Conservation (phyloP, 2,329 filamentous ascomycete species). For the Kalmusia sp. region DNA sequence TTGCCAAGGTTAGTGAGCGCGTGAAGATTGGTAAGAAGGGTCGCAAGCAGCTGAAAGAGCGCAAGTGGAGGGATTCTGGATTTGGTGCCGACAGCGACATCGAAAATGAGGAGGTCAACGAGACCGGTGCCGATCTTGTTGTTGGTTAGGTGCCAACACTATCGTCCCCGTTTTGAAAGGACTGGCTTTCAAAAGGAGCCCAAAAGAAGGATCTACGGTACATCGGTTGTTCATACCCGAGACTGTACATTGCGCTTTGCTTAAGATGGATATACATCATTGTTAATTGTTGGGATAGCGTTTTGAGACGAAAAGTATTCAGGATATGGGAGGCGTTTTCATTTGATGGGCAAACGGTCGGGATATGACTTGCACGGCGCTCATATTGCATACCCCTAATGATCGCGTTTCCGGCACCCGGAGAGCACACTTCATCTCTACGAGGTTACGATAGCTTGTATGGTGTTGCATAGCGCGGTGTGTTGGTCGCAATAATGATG, state of each 20-base stretch:
- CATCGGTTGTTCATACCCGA: too few relatives aligned
- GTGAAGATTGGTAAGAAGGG: constrained; percentile 43
- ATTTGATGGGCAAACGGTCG: too few relatives aligned
- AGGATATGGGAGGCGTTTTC: too few relatives aligned
- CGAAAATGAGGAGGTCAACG: constrained; percentile 23
- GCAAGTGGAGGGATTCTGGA: constrained; percentile 41
- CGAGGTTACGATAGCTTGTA: constrained; percentile 15
- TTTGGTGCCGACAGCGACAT: constrained; percentile 36
- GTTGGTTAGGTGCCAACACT: not conserved
- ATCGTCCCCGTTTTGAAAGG: not conserved
- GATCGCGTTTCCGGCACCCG: not conserved
- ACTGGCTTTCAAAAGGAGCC: not conserved
- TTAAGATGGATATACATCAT: too few relatives aligned
- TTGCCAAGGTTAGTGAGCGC: constrained; percentile 39
- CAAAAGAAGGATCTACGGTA: too few relatives aligned
- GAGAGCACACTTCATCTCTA: not conserved
- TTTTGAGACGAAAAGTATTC: too few relatives aligned
- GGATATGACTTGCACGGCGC: too few relatives aligned
- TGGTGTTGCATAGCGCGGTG: constrained; percentile 12
- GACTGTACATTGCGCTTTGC: too few relatives aligned
- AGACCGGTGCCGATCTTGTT: constrained; percentile 17
- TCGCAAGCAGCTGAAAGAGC: constrained; percentile 29
- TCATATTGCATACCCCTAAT: not conserved
- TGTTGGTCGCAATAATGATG: not conserved
- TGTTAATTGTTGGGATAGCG: too few relatives aligned